These are phyloP conservation scores for Eutrema japonicum DNA, from an alignment of 345 rosid species.

Conservation along the genomic window DNA sequence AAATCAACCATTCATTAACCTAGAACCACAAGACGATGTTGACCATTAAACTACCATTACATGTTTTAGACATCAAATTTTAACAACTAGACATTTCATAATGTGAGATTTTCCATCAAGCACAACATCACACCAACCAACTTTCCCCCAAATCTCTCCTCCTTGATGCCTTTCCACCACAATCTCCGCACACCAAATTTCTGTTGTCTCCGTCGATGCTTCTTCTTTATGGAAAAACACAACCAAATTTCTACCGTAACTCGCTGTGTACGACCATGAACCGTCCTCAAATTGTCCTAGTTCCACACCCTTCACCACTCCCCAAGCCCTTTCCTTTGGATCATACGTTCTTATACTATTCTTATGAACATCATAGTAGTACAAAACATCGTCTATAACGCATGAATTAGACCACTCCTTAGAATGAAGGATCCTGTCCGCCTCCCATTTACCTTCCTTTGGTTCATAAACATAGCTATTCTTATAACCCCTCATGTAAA, in stretches of 20 bases:
- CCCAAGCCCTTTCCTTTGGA: neutral
- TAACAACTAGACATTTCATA: constrained; percentile 20
- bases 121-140: constrained; percentile 9
- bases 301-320: constrained; percentile 1
- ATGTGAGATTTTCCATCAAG: neutral
- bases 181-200: constrained; percentile 25
- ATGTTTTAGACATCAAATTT: constrained; percentile 4
- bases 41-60: neutral
- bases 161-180: neutral
- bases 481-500: constrained; percentile 1
- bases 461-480: constrained; percentile 25
- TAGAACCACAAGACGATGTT: neutral
- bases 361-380: constrained; percentile 8
- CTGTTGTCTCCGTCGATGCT: neutral
- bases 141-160: constrained; percentile 10
- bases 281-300: neutral
- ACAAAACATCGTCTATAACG: constrained; percentile 5
- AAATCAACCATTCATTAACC: neutral
- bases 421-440: neutral
- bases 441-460: neutral
- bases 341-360: constrained; percentile 12
- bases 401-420: constrained; percentile 7
- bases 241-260: neutral
- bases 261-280: neutral
- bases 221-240: constrained; percentile 15